Conservation (phyloP, 257 asterid genomes). For the Solanum peruvianum region DNA sequence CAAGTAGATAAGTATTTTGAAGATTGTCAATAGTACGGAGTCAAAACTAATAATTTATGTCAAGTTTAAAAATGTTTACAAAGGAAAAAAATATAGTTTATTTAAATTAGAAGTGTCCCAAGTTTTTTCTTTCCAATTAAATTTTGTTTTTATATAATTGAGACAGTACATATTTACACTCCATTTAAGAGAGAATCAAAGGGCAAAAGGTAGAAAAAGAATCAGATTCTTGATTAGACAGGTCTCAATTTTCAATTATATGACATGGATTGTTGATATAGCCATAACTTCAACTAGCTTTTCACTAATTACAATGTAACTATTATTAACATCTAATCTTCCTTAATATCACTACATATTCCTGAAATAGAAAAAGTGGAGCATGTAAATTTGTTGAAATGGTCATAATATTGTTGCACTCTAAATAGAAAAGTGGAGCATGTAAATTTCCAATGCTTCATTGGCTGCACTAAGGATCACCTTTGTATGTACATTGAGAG, state of each 20-base stretch:
- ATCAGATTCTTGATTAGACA: not conserved
- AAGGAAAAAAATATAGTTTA: not conserved
- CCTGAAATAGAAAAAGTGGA: not conserved
- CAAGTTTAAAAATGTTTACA: no score
- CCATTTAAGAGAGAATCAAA: not conserved
- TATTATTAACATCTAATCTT: not conserved
- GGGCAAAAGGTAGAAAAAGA: not conserved
- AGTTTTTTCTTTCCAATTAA: not conserved
- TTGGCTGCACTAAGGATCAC: not conserved
- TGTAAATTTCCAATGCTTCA: not conserved
- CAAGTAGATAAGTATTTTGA: no score
- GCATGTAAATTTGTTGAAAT: not conserved
- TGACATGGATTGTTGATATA: not conserved
- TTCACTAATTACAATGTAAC: not conserved
- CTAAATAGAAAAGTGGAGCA: not conserved
- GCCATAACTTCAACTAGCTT: not conserved
- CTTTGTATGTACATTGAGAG: not conserved
- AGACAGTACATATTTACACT: not conserved
- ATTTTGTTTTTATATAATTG: not conserved
- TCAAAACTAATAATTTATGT: not conserved
- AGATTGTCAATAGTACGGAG: no score
- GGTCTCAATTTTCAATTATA: not conserved
- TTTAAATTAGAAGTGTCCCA: not conserved
- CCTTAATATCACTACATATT: not conserved
- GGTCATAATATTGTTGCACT: not conserved